Base-by-base conservation (phyloP, 2,329 filamentous ascomycete species). In the Apiospora saccharicola region DNA sequence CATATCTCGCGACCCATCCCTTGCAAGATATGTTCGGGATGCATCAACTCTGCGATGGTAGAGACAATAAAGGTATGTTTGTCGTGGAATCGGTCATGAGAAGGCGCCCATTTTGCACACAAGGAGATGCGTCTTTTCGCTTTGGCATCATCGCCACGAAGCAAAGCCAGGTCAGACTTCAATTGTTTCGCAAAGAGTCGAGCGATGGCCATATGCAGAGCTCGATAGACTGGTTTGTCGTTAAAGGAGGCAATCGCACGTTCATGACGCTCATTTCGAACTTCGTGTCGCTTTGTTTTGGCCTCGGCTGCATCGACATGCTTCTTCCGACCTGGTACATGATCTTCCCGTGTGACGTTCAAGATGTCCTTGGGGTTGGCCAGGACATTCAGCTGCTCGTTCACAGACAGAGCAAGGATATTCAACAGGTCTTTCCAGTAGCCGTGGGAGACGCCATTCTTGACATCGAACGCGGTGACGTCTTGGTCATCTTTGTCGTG, bases 371-470 rank as follows among this genome's bases (percentile, higher is more conserved):
- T 75, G 2, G 84, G 85, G 41, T 87, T 75, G 2, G 81, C 80
- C 16, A 84, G 76, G 7, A 81, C 81, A 19, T 82, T 79, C 16
- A 91, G 82, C 76, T 86, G 81, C 30, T 82, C 80, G 69, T 88
- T 85, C 34, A 83, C 86, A 0, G 85, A 84, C 2, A 91, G 81
- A 0, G 83, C 86, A 0, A 91, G 81, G 3, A 91, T 82, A 75
- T 90, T 91, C 2, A 90, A 80, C 3, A 90, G 80, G 76, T 91
- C 89, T 74, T 91, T 90, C 88, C 88, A 91, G 79, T 90, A 91
- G 0, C 89, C 88, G 70, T 91, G 89, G 5, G 89, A 82, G 2
- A 88, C 83, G 0, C 86, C 86, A 49, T 87, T 78, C 67, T 80
- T 79, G 22, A 87, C 82, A 51, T 89, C 84, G 71, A 83, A 83